Evolutionary conservation across 495 filamentous ascomycete genomes (phyloP), one percentile per base, ranked within the genome.

Genomic region (Rusavskia elegans): DNA sequence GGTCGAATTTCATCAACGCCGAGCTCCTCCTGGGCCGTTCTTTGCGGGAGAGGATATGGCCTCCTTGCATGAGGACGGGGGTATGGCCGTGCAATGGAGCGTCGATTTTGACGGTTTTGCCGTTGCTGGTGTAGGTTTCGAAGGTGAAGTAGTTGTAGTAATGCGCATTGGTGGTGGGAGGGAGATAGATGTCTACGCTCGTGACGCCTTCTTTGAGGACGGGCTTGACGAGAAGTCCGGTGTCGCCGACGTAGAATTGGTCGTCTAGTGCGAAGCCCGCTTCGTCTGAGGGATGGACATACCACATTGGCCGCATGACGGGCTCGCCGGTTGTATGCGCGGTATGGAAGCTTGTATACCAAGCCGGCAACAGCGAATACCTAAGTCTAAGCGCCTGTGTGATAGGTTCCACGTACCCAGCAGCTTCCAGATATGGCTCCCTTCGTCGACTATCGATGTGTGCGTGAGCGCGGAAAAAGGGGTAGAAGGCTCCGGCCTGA

Each of bases 401-500:
- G 58, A 95, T 90, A 61, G 95, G 94, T 35, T 76, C 73, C 23
- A 78, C 83, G 66, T 95, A 87, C 0, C 89, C 90, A 55, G 90
- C 82, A 39, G 84, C 84, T 19, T 79, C 75, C 32, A 98, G 71
- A 63, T 96, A 97, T 5, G 93, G 92, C 71, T 98, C 92, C 37
- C 92, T 82, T 13, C 92, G 83, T 23, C 92, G 85, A 45, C 90
- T 83, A 60, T 97, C 92, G 55, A 96, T 96, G 64, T 98, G 92
- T 17, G 92, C 92, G 61, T 98, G 92, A n/a, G 77, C 92, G 39
- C 92, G 84, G 83, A 96, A 95, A 75, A 97, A 98, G 20, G 92
- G 92, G 64, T 97, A 97, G 79, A 94, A 98, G 39, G 87, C 87
- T 50, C 92, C 93, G 38, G 88, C 79, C 66, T 98, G 92, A 66